Conservation (phyloP, 305 asterid species). For the Coffea humblotiana region DNA sequence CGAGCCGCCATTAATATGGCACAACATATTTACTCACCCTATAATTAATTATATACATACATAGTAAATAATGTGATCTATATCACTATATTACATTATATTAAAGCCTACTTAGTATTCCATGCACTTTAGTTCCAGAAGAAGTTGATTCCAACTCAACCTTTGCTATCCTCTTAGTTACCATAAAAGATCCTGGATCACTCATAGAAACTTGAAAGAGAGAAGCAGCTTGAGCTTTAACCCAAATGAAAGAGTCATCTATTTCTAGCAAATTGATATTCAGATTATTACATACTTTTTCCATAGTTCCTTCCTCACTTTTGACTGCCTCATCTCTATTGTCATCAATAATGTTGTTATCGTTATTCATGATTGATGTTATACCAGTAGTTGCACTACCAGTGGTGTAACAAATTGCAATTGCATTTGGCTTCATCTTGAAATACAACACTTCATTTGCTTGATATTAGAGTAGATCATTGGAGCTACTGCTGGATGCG, state of each 20-base stretch:
- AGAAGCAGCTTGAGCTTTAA: conserved; percentile 45
- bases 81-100: too few species aligned
- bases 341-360: background rate
- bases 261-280: conserved; percentile 48
- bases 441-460: background rate
- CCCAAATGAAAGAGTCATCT: conserved; percentile 57
- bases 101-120: too few species aligned
- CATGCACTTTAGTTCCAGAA: too few species aligned
- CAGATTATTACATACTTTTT: conserved; percentile 38
- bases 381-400: background rate
- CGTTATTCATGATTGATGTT: background rate
- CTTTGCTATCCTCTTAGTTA: background rate
- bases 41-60: too few species aligned
- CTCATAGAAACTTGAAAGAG: conserved; percentile 41
- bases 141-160: background rate
- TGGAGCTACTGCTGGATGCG: background rate
- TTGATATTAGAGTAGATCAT: background rate
- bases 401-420: too few species aligned
- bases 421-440: background rate
- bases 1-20: too few species aligned
- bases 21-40: too few species aligned
- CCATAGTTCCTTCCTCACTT: conserved; percentile 18
- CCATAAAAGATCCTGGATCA: conserved; percentile 32
- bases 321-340: background rate
- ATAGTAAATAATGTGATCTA: too few species aligned